Conservation (phyloP, 2,329 filamentous ascomycete species). For the Sporothrix protearum region DNA sequence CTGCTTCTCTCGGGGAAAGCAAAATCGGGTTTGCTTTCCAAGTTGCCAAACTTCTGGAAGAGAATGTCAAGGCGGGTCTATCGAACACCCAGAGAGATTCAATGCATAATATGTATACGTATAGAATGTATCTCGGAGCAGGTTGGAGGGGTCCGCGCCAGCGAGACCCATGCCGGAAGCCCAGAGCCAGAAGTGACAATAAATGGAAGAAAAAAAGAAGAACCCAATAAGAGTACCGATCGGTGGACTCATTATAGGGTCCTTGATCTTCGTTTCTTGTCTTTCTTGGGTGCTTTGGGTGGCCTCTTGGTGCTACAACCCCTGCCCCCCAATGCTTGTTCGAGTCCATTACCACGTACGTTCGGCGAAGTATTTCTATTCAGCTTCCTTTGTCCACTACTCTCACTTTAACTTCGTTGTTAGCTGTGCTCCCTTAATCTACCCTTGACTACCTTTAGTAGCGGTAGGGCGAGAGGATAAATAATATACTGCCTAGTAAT, state of each 20-base stretch:
- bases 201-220: background rate
- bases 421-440: background rate
- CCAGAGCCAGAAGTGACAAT: background rate
- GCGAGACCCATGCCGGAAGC: background rate
- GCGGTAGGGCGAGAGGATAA: background rate
- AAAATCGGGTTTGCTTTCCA: background rate
- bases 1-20: background rate
- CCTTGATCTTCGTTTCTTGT: background rate
- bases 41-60: constrained; percentile 16
- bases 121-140: constrained; percentile 6
- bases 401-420: background rate
- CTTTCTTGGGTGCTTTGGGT: background rate
- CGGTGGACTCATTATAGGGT: background rate
- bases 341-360: background rate
- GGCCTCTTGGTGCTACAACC: background rate
- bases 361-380: background rate
- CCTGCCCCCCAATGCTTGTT: background rate
- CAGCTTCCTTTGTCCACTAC: background rate
- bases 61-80: constrained; percentile 9
- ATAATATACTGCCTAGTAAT: background rate
- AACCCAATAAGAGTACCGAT: background rate
- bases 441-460: background rate
- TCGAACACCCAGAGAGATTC: background rate
- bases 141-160: constrained; percentile 17
- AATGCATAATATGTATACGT: constrained; percentile 19